Conservation (phyloP, 306 rosid genomes). For the Sindora glabra region DNA sequence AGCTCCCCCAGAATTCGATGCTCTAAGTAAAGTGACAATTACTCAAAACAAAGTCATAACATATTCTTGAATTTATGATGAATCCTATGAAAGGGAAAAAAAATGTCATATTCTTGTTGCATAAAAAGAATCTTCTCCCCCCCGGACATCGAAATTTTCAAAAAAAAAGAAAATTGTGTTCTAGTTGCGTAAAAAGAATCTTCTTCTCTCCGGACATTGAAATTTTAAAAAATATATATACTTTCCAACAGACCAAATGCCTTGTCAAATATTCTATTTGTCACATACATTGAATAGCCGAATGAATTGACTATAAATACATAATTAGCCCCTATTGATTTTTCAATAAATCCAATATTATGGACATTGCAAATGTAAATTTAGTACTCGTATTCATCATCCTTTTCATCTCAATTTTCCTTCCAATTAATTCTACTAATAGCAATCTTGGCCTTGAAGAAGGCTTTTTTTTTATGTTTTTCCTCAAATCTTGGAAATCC, state of each 20-base stretch:
- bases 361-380: neutral
- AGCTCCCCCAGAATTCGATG: no score
- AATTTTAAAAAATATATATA: neutral
- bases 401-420: neutral
- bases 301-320: neutral
- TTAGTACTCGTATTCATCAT: neutral
- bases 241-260: neutral
- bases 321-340: neutral
- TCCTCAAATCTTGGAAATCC: neutral
- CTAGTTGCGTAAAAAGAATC: no score
- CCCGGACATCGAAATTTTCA: no score
- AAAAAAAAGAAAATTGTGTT: no score
- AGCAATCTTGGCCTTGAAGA: neutral
- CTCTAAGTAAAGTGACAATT: no score
- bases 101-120: no score
- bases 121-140: no score
- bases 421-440: neutral
- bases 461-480: constrained; percentile 7
- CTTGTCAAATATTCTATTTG: neutral
- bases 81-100: no score
- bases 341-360: neutral
- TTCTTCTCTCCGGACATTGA: neutral
- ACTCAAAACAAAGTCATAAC: no score
- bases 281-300: neutral
- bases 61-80: no score